A percentile compares a stretch with the other conserved stretches of the same genome.
These are phyloP conservation scores for Sparassis latifolia DNA, from an alignment of 1,284 basidiomycete species.

Conservation along the genomic window DNA sequence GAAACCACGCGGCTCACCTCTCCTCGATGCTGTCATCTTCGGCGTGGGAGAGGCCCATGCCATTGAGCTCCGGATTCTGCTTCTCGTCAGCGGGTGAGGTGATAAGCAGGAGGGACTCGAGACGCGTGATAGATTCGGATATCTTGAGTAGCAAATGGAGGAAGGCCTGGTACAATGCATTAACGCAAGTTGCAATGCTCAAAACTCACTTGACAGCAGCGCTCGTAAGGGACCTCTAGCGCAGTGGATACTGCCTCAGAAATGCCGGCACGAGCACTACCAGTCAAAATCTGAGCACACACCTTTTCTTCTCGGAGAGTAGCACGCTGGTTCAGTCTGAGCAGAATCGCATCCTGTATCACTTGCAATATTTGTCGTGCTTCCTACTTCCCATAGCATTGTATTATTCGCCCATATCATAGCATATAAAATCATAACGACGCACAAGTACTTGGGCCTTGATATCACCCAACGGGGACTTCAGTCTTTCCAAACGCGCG, in stretches of 20 bases:
- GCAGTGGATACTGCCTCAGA: too few relatives aligned
- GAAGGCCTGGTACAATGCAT: slow-evolving; percentile 46
- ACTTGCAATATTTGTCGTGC: slow-evolving; percentile 56
- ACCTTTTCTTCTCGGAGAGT: slow-evolving; percentile 82
- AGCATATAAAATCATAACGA: slow-evolving; percentile 9
- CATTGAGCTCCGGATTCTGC: slow-evolving; percentile 25
- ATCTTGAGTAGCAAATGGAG: slow-evolving; percentile 83
- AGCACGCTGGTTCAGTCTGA: slow-evolving; percentile 69
- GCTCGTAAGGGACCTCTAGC: too few relatives aligned
- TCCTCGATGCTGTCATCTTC: slow-evolving; percentile 30
- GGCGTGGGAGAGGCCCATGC: slow-evolving; percentile 22
- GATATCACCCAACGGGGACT: slow-evolving; percentile 59
- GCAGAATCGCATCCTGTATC: slow-evolving; percentile 71
- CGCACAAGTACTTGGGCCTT: slow-evolving; percentile 65
- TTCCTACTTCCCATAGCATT: slow-evolving; percentile 33
- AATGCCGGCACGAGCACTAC: too few relatives aligned
- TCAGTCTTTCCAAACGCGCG: slow-evolving; percentile 58
- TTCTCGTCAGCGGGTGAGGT: slow-evolving; percentile 41
- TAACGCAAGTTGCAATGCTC: background rate
- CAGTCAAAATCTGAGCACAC: slow-evolving; percentile 1
- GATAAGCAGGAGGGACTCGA: slow-evolving; percentile 77
- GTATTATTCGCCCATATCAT: background rate
- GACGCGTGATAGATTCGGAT: slow-evolving; percentile 78
- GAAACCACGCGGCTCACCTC: slow-evolving; percentile 23
- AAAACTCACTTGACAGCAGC: too few relatives aligned